Conservation (phyloP, 345 rosid species). For the Bretschneidera sinensis region DNA sequence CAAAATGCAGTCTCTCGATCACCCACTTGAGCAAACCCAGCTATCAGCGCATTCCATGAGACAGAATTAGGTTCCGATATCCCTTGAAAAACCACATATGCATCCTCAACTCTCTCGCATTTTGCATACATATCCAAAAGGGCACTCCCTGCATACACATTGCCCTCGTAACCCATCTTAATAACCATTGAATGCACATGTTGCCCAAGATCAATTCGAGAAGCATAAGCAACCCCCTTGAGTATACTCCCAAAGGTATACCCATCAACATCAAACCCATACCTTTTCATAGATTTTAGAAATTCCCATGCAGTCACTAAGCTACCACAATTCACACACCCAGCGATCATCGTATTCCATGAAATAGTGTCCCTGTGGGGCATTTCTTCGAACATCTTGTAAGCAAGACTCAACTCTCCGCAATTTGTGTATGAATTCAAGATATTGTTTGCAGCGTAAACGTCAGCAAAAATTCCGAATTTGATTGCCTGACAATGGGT, state of each 20-base stretch:
- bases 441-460: slow-evolving; percentile 50
- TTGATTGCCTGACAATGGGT: slow-evolving; percentile 48
- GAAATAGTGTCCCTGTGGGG: slow-evolving; percentile 46
- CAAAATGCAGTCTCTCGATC: slow-evolving; percentile 46
- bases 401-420: slow-evolving; percentile 27
- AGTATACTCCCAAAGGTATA: slow-evolving; percentile 56
- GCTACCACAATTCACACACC: slow-evolving; percentile 44
- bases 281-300: slow-evolving; percentile 37
- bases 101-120: slow-evolving; percentile 54
- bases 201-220: slow-evolving; percentile 42
- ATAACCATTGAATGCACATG: slow-evolving; percentile 53
- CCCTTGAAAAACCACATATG: slow-evolving; percentile 37
- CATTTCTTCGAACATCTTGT: slow-evolving; percentile 61
- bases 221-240: slow-evolving; percentile 51
- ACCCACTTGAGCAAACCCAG: slow-evolving; percentile 48
- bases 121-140: slow-evolving; percentile 74
- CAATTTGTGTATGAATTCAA: slow-evolving; percentile 29
- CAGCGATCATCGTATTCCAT: slow-evolving; percentile 75
- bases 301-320: slow-evolving; percentile 37
- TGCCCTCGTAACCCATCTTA: slow-evolving; percentile 36
- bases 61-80: slow-evolving; percentile 50
- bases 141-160: slow-evolving; percentile 59
- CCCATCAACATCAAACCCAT: slow-evolving; percentile 37
- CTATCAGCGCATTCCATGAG: slow-evolving; percentile 68
- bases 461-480: slow-evolving; percentile 34